Conservation (phyloP, 2,329 filamentous ascomycete species). For the Cordyceps farinosa region DNA sequence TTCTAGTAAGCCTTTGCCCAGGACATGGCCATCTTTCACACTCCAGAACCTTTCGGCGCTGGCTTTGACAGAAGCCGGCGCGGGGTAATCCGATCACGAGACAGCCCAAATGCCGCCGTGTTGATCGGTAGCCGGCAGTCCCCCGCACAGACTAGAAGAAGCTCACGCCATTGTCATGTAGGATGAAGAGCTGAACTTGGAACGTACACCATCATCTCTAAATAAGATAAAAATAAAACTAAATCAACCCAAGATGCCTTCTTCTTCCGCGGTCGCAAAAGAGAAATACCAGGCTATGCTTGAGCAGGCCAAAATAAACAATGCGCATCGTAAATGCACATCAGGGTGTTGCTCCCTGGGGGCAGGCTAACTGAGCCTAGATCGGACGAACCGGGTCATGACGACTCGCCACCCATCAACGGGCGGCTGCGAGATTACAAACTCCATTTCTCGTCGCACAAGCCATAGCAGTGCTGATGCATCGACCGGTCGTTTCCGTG, state of each 20-base stretch:
- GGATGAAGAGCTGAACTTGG: not conserved
- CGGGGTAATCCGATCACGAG: not conserved
- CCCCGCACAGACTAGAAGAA: not conserved
- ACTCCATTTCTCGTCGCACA: constrained; percentile 18
- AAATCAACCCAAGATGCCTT: constrained; percentile 3
- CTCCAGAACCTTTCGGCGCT: not conserved
- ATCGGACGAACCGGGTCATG: constrained; percentile 18
- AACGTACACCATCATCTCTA: not conserved
- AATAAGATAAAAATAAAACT: not conserved
- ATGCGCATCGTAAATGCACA: constrained; percentile 15
- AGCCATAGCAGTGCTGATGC: constrained; percentile 18
- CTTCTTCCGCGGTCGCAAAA: constrained; percentile 7
- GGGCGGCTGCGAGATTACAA: constrained; percentile 18
- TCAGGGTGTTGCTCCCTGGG: not conserved
- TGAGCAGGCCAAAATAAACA: constrained; percentile 17
- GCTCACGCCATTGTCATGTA: not conserved
- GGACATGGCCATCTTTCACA: not conserved
- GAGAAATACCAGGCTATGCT: constrained; percentile 17
- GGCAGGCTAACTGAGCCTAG: constrained; percentile 2
- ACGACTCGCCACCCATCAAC: constrained; percentile 19
- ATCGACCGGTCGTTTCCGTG: constrained; percentile 15
- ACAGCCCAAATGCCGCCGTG: not conserved
- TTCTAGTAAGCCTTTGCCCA: not conserved
- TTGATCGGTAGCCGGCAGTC: not conserved
- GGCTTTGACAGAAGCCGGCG: not conserved